Percentiles rank a stretch among this genome's conserved stretches.
Conservation (phyloP, 2,329 filamentous ascomycete species). For the Botrytis byssoidea region DNA sequence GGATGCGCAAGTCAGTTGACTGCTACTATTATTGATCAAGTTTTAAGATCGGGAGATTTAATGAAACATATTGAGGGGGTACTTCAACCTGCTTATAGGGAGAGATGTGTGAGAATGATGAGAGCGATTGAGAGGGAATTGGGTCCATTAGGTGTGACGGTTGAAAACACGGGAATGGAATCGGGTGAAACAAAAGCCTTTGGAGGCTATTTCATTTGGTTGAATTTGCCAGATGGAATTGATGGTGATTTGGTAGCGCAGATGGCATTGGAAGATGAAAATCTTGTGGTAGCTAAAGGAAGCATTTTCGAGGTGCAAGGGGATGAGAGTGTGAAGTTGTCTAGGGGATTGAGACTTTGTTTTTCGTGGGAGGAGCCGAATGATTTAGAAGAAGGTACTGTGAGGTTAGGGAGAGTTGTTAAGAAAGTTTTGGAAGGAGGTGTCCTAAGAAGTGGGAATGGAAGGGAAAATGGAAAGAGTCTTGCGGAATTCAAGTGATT, state of each 20-base stretch:
- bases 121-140: slow-evolving; percentile 59
- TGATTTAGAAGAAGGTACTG: slow-evolving; percentile 64
- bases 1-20: slow-evolving; percentile 57
- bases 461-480: neutral
- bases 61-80: slow-evolving; percentile 45
- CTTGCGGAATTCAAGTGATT: slow-evolving; percentile 3
- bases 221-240: slow-evolving; percentile 55
- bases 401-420: slow-evolving; percentile 54
- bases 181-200: slow-evolving; percentile 50
- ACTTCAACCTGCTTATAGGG: slow-evolving; percentile 48
- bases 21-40: slow-evolving; percentile 50
- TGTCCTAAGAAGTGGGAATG: neutral
- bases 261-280: slow-evolving; percentile 59
- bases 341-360: slow-evolving; percentile 61
- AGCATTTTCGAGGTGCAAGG: slow-evolving; percentile 66
- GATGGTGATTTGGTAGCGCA: slow-evolving; percentile 57
- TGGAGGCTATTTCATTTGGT: slow-evolving; percentile 86
- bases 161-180: slow-evolving; percentile 41
- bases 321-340: slow-evolving; percentile 57
- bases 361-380: slow-evolving; percentile 71
- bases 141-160: slow-evolving; percentile 57
- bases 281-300: slow-evolving; percentile 66
- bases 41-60: slow-evolving; percentile 48
- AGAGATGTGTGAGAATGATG: slow-evolving; percentile 53
- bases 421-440: slow-evolving; percentile 34